phyloP scores from a whole-genome alignment of 2,329 filamentous ascomycete species.

The Aspergillus ochraceus region DNA sequence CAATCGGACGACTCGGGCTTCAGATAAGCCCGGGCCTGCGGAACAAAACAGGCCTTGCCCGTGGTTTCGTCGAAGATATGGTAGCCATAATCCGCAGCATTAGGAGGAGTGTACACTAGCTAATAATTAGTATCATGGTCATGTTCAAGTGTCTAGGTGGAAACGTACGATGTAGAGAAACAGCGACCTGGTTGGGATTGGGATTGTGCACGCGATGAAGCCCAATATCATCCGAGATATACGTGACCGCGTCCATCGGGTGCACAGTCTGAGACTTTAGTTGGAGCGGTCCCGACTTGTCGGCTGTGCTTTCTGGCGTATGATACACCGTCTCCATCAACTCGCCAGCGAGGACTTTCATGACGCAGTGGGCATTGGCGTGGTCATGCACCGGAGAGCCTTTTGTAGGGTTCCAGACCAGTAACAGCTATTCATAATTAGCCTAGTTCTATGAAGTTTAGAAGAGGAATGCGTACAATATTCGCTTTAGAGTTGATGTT shows the following conservation, averaged over 20 bases:
- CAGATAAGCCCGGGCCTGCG: conserved; percentile 21
- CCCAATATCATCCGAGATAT: conserved; percentile 34
- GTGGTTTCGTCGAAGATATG: conserved; percentile 32
- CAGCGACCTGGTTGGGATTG: conserved; percentile 25
- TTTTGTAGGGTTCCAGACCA: conserved; percentile 38
- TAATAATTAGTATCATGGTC: neutral
- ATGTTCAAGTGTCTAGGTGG: neutral
- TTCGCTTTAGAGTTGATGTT: conserved; percentile 36
- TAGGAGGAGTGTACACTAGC: conserved; percentile 33
- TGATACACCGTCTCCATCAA: conserved; percentile 31
- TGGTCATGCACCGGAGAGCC: conserved; percentile 38
- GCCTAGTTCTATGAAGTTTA: neutral
- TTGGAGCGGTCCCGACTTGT: conserved; percentile 18
- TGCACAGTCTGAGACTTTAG: conserved; percentile 27
- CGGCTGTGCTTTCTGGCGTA: conserved; percentile 11
- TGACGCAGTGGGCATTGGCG: conserved; percentile 38
- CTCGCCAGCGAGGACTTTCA: conserved; percentile 35
- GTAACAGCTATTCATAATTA: conserved; percentile 23
- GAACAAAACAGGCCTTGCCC: conserved; percentile 27
- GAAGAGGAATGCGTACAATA: conserved; percentile 20
- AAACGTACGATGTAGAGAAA: conserved; percentile 32
- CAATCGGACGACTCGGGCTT: neutral
- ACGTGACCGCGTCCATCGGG: conserved; percentile 30
- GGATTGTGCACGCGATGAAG: conserved; percentile 34
- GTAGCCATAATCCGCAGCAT: conserved; percentile 35